These are phyloP conservation scores for Hypoxylon lienhwacheense DNA, from an alignment of 495 filamentous ascomycete species.

Conservation along the genomic window DNA sequence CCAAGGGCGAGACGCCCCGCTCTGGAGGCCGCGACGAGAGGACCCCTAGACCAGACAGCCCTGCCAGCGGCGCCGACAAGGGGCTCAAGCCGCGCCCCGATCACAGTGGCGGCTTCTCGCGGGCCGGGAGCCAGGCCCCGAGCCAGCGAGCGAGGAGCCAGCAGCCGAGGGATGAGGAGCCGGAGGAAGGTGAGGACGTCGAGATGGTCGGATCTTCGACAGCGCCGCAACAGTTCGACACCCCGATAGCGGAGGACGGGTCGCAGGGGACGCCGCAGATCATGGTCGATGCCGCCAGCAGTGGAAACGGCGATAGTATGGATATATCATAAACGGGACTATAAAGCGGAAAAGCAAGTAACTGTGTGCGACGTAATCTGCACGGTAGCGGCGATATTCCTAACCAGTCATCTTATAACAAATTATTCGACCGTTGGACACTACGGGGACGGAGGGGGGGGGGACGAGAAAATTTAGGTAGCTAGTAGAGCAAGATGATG, in stretches of 20 bases:
- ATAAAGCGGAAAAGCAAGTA: background rate
- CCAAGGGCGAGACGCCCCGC: too few species aligned
- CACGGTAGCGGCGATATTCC: background rate
- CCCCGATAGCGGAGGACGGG: conserved; percentile 49
- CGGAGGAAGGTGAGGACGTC: conserved; percentile 71
- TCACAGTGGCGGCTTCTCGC: conserved; percentile 54
- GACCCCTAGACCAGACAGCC: conserved; percentile 67
- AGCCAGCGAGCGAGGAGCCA: conserved; percentile 51
- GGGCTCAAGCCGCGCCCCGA: conserved; percentile 46
- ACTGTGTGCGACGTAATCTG: background rate
- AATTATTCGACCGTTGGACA: too few species aligned
- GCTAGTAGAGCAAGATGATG: conserved; percentile 25
- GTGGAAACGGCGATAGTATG: conserved; percentile 61
- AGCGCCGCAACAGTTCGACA: conserved; percentile 44
- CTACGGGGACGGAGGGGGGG: conserved; percentile 4
- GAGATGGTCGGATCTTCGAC: conserved; percentile 50
- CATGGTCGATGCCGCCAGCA: conserved; percentile 53
- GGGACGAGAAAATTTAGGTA: conserved; percentile 36
- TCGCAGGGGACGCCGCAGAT: conserved; percentile 54
- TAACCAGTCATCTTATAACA: too few species aligned
- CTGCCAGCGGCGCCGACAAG: conserved; percentile 22
- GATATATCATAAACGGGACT: conserved; percentile 58
- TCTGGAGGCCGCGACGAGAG: conserved; percentile 61
- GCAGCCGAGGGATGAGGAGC: conserved; percentile 51
- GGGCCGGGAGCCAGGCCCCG: conserved; percentile 43